Evolutionary conservation across 208 protist species (phyloP), one percentile per base, ranked within the genome.

Genomic region (Herpetomonas muscarum): DNA sequence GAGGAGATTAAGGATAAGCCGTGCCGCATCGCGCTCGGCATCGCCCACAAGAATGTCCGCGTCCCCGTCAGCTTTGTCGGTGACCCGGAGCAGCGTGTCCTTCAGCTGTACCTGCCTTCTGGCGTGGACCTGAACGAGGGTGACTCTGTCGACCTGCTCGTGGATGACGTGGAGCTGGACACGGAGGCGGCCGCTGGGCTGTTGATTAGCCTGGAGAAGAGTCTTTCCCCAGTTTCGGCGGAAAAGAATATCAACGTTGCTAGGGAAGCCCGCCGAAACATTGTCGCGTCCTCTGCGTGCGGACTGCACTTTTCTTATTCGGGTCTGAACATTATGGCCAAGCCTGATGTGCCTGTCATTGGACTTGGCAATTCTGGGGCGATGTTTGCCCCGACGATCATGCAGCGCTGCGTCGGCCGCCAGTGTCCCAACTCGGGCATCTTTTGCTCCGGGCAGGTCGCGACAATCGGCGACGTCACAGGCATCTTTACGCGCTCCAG

Each of bases 161-260:
- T 91, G 21, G 87, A 94, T 50, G 87, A 94, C 44, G 69, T 64
- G 6, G 87, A 94, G 51, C 59, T 94, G 19, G 87, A 94, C 50
- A 83, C 76, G 12, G 87, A 94, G 78, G 62, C 73, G 31, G 73
- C 76, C 12, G 87, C 83, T 3, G 71, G 79, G 29, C 55, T 80
- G 22, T 49, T 94, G 51, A 81, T 94, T 42, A 61, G 60, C 5
- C 36, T 79, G 36, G 70, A 91, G 46, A 79, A 85, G 57, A 44
- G 52, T 7, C 30, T 85, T 17, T 60, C 59, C 3, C 77, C 82
- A 10, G 54, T 79, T 3, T 72, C 68, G 1, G 81, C 82, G 0
- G 69, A 75, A 31, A 94, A 94, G 42, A 77, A 87, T 56, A 84
- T 94, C 42, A 78, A 70, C 31, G 70, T 94, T 17, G 79, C 80